Evolutionary conservation across 805 yeast species (phyloP).

Genomic region (Yamadazyma akitaensis): DNA sequence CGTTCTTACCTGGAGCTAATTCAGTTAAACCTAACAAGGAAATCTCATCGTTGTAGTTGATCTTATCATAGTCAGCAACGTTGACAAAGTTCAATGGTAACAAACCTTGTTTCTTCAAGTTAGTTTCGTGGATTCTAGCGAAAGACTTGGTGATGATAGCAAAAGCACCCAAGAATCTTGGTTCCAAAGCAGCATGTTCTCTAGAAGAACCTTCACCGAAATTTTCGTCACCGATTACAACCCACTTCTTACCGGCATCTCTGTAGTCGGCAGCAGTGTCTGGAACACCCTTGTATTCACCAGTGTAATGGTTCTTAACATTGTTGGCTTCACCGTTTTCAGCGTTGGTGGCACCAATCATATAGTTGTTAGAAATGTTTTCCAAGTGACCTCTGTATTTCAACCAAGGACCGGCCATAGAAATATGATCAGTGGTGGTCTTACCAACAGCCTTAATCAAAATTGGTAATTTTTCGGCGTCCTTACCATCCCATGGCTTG

Average conservation of each 20-base stretch:
- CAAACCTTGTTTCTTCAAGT: slow-evolving; percentile 99
- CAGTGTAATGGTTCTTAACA: slow-evolving; percentile 86
- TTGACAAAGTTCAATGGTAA: slow-evolving; percentile 93
- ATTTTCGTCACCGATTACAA: slow-evolving; percentile 97
- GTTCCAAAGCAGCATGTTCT: slow-evolving; percentile 99
- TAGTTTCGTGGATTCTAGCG: slow-evolving; percentile 99
- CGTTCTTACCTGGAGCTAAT: slow-evolving; percentile 90
- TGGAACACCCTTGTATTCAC: slow-evolving; percentile 93
- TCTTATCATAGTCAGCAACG: slow-evolving; percentile 89
- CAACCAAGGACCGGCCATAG: slow-evolving; percentile 99
- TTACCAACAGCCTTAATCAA: slow-evolving; percentile 95
- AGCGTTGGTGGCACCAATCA: slow-evolving; percentile 98
- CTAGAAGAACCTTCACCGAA: slow-evolving; percentile 99
- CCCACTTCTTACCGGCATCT: slow-evolving; percentile 91
- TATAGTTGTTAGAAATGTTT: slow-evolving; percentile 97
- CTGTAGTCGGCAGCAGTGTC: slow-evolving; percentile 95
- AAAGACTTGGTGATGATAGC: slow-evolving; percentile 97
- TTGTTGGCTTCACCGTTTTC: slow-evolving; percentile 93
- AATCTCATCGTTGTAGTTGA: slow-evolving; percentile 84
- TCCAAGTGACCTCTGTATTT: slow-evolving; percentile 99
- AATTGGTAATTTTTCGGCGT: slow-evolving; percentile 83
- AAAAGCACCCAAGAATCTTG: slow-evolving; percentile 97
- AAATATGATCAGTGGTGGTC: slow-evolving; percentile 98
- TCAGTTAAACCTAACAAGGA: slow-evolving; percentile 81
- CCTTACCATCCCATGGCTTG: slow-evolving; percentile 96